phyloP scores from a whole-genome alignment of 192 early-diverging fungal species.

The Linnemannia hyalina region DNA sequence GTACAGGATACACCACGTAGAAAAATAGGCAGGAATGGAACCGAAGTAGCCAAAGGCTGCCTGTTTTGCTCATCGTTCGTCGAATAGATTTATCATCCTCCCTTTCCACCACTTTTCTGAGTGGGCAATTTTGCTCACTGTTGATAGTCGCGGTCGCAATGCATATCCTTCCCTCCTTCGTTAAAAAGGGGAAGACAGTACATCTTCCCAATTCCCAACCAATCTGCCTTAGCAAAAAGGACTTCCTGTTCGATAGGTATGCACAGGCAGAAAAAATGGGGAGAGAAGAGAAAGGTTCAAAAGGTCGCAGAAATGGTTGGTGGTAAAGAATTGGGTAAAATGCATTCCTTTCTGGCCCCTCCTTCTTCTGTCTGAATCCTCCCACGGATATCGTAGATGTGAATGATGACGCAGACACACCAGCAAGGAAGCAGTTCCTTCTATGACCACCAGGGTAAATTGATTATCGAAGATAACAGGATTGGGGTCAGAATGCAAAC shows the following conservation, averaged over 20 bases:
- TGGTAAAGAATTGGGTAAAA: neutral
- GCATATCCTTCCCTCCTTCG: neutral
- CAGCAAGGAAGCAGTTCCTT: too few species aligned
- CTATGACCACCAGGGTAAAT: neutral
- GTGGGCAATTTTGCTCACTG: neutral
- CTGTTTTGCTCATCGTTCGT: neutral
- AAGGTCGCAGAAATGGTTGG: neutral
- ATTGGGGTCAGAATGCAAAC: neutral
- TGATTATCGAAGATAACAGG: neutral
- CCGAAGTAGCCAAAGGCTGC: neutral
- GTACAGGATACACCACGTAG: neutral
- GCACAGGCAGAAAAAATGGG: neutral
- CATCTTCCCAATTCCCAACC: constrained; percentile 37
- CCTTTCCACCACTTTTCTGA: neutral
- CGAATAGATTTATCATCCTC: neutral
- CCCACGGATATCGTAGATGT: neutral
- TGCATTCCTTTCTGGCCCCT: neutral
- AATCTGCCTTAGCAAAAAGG: neutral
- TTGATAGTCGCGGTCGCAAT: constrained; percentile 1
- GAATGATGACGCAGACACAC: neutral
- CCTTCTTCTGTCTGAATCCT: neutral
- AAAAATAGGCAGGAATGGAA: constrained; percentile 2
- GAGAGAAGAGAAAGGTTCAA: neutral
- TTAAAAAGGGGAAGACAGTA: constrained; percentile 12
- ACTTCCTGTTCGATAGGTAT: neutral